Evolutionary conservation across 768 basidiomycete species (phyloP), one percentile per base, ranked within the genome.

Genomic region (Boletus huronensis): DNA sequence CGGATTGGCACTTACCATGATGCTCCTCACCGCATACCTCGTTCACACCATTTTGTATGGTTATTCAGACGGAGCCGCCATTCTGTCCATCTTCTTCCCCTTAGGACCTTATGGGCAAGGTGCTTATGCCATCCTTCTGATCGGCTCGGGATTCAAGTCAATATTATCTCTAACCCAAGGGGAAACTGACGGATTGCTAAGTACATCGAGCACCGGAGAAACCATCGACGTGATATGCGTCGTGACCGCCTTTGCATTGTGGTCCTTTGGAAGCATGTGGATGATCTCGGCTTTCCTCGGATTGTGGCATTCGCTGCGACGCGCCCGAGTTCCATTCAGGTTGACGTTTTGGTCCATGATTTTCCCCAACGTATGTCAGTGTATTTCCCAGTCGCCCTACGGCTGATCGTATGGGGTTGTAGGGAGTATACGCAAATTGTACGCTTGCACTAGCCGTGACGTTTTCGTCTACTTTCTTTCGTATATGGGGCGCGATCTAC

Each of bases 61-160:
- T 9, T 73, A 82, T 47, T 78, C 83, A 1, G 70, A 73, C 5
- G 79, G 78, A 23, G 61, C 64, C 3, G 68, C 68, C 14, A 74
- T 86, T 46, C 68, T 87, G 53, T 82, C 83, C 6, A 74, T 80
- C 5, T 90, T 90, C 67, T 75, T 91, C n/a, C 87, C 88, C 0
- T 68, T 90, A 2, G 90, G 90, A 3, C 87, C 89, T 0, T 79
- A 80, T 50, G 87, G 83, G 23, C 88, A 90, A 64, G 79, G 83
- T 10, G 84, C 83, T 2, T 83, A 77, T 58, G 74, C 81, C 2
- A 64, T 84, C 35, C 70, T 84, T 17, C 61, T 84, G 6, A 77
- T 83, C n/a, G 84, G 84, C 10, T 74, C 79, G 16, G 76, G 72
- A 47, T 74, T 82, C 64, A 67, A 70, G 35, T 48, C 58, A 8